A percentile compares a stretch with the other conserved stretches of the same genome.
Evolutionary conservation across 768 basidiomycete species (phyloP).

Genomic region (Dendrothele bispora): DNA sequence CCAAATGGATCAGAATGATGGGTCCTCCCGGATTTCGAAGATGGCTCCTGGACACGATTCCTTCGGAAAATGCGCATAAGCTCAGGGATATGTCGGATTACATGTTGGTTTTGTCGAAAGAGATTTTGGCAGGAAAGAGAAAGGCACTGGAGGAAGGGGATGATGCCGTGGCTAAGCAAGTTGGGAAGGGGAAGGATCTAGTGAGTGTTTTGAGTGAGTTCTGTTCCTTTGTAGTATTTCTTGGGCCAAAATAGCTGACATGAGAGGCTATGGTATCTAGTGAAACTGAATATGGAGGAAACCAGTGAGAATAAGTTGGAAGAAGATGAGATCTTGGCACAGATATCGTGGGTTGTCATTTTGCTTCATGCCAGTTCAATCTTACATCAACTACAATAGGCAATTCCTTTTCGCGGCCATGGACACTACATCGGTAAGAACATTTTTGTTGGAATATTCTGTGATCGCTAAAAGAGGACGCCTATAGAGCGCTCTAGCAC

Average conservation of each 20-base stretch:
- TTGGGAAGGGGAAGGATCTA: constrained; percentile 33
- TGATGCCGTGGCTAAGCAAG: constrained; percentile 19
- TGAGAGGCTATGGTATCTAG: constrained; percentile 13
- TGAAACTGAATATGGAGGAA: constrained; percentile 33
- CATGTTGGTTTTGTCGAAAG: constrained; percentile 21
- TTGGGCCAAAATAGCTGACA: neutral
- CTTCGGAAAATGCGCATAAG: constrained; percentile 18
- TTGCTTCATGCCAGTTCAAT: constrained; percentile 3
- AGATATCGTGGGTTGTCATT: constrained; percentile 19
- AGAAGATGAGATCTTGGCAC: constrained; percentile 33
- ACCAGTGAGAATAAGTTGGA: constrained; percentile 28
- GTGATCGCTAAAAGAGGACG: too few relatives aligned
- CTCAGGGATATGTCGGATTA: constrained; percentile 24
- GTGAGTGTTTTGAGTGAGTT: constrained; percentile 30
- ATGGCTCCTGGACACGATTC: constrained; percentile 20
- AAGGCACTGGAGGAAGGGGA: constrained; percentile 22
- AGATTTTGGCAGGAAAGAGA: constrained; percentile 28
- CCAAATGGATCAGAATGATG: constrained; percentile 17
- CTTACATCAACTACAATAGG: constrained; percentile 7
- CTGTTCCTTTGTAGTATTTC: neutral
- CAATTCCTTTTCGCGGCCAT: constrained; percentile 37
- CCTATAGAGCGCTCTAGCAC: constrained; percentile 30
- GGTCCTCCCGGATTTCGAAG: constrained; percentile 23
- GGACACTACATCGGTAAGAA: constrained; percentile 45
- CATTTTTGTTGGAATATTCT: too few relatives aligned